phyloP scores from a whole-genome alignment of 345 rosid genomes.

The Arabidopsis thaliana region TAIR10.1 NC_003074.8:4601501-4602000 shows the following conservation, averaged over 20 bases:
- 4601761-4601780: slow-evolving; percentile 47
- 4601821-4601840: slow-evolving; percentile 16
- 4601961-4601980: slow-evolving; percentile 79
- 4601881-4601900: background rate
- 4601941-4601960: slow-evolving; percentile 64
- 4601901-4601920: background rate
- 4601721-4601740: slow-evolving; percentile 39
- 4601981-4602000: slow-evolving; percentile 67
- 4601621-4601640: background rate
- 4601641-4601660: background rate
- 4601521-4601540: slow-evolving; percentile 59
- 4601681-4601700: slow-evolving; percentile 47
- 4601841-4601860: background rate
- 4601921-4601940: background rate
- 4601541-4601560: slow-evolving; percentile 4
- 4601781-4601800: slow-evolving; percentile 47
- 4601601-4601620: background rate
- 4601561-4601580: background rate
- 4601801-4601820: slow-evolving; percentile 83
- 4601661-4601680: slow-evolving; percentile 46
- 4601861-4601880: background rate
- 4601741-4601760: slow-evolving; percentile 37
- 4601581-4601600: too few species aligned
- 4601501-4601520: slow-evolving; percentile 53
- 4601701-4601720: slow-evolving; percentile 17